These are phyloP conservation scores for Aegilops bicornis DNA, from an alignment of 176 grass and related monocot species.

Conservation along the genomic window DNA sequence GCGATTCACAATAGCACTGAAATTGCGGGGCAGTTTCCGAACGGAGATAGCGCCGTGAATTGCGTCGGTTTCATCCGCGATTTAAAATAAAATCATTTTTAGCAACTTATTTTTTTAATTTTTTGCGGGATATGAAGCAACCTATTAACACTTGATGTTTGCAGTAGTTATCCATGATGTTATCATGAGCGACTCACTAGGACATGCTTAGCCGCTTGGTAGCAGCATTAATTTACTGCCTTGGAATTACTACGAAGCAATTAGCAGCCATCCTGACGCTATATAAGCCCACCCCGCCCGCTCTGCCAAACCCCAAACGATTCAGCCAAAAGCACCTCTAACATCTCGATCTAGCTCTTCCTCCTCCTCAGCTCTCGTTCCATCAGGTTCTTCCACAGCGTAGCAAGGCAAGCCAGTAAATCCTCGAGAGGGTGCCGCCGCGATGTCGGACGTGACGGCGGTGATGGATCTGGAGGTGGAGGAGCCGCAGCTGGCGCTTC, in stretches of 20 bases:
- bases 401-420: too few relatives aligned
- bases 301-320: constrained; percentile 18
- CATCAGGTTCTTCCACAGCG: not conserved
- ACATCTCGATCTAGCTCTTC: not conserved
- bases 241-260: not conserved
- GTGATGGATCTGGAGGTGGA: constrained; percentile 25
- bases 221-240: not conserved
- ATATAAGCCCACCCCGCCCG: not conserved
- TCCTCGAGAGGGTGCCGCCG: too few relatives aligned
- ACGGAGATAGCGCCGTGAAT: too few relatives aligned
- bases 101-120: too few relatives aligned
- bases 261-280: not conserved
- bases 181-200: not conserved
- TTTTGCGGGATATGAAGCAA: too few relatives aligned
- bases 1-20: too few relatives aligned
- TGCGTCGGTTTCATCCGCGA: too few relatives aligned
- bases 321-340: not conserved
- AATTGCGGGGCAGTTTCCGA: too few relatives aligned
- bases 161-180: too few relatives aligned
- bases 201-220: not conserved
- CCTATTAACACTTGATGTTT: too few relatives aligned
- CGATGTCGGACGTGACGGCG: constrained; percentile 38
- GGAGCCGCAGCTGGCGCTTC: constrained; percentile 41
- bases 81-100: too few relatives aligned
- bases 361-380: too few relatives aligned